phyloP scores from a whole-genome alignment of 2,329 filamentous ascomycete genomes.

The Colletotrichum incanum region DNA sequence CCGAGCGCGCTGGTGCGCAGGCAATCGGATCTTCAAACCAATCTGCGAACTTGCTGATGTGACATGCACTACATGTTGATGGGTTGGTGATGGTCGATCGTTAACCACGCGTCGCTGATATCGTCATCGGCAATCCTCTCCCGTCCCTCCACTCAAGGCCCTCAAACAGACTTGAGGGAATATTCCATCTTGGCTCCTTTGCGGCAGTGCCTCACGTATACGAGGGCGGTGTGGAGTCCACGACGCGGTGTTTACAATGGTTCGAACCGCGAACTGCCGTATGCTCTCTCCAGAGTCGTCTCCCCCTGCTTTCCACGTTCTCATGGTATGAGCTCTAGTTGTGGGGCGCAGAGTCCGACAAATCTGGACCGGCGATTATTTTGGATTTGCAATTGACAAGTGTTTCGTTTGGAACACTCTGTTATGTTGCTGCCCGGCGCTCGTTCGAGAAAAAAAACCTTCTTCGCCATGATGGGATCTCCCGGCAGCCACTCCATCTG shows the following conservation, averaged over 20 bases:
- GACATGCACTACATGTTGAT: slow-evolving; percentile 19
- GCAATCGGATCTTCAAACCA: slow-evolving; percentile 23
- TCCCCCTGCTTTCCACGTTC: background rate
- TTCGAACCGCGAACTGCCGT: slow-evolving; percentile 14
- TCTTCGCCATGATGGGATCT: slow-evolving; percentile 13
- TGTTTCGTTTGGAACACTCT: slow-evolving; percentile 38
- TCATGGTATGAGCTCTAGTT: background rate
- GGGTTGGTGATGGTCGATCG: background rate
- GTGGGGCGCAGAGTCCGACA: slow-evolving; percentile 3
- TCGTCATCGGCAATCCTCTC: slow-evolving; percentile 22
- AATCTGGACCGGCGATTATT: slow-evolving; percentile 8
- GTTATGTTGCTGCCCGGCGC: slow-evolving; percentile 13
- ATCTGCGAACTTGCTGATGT: slow-evolving; percentile 20
- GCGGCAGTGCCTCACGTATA: slow-evolving; percentile 32
- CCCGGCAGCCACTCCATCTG: slow-evolving; percentile 10
- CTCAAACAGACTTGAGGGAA: slow-evolving; percentile 22
- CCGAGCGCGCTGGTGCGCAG: background rate
- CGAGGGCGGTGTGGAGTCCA: slow-evolving; percentile 30
- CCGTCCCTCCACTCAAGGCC: background rate
- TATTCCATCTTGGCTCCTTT: slow-evolving; percentile 1
- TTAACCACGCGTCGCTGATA: slow-evolving; percentile 1
- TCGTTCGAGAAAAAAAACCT: slow-evolving; percentile 13
- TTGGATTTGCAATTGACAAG: slow-evolving; percentile 38
- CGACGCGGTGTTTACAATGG: slow-evolving; percentile 13
- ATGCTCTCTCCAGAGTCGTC: background rate